Conservation (phyloP, 208 protist species). For the Leishmania tarentolae region DNA sequence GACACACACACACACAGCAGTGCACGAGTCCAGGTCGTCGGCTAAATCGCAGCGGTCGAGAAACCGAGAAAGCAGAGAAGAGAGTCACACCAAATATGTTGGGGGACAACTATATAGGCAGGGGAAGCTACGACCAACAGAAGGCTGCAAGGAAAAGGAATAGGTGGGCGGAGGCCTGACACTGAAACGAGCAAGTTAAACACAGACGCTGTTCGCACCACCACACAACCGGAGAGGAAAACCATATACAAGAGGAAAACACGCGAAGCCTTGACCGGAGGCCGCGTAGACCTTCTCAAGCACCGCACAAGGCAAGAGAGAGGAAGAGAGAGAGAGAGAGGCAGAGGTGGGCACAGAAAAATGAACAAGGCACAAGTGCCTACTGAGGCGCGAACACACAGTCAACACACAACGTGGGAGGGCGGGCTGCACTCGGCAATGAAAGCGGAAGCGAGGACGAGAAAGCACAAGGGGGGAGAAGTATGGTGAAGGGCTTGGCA, state of each 20-base stretch:
- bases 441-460: not conserved
- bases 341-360: too few species aligned
- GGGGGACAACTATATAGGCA: slow-evolving; percentile 7
- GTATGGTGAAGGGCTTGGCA: not conserved
- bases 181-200: not conserved
- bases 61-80: not conserved
- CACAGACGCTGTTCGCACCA: not conserved
- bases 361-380: not conserved
- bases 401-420: not conserved
- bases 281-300: not conserved
- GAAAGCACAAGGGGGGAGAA: not conserved
- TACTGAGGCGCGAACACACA: not conserved
- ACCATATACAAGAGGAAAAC: not conserved
- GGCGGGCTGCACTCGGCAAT: not conserved
- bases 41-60: not conserved
- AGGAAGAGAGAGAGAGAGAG: not conserved
- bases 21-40: slow-evolving; percentile 9
- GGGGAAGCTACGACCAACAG: not conserved
- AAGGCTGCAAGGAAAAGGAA: not conserved
- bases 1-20: not conserved
- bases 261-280: not conserved
- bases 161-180: not conserved
- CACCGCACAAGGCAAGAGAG: not conserved
- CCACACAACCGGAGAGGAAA: not conserved
- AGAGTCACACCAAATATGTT: not conserved